Evolutionary conservation across 257 asterid species (phyloP).

Genomic region (Plantago major): DNA sequence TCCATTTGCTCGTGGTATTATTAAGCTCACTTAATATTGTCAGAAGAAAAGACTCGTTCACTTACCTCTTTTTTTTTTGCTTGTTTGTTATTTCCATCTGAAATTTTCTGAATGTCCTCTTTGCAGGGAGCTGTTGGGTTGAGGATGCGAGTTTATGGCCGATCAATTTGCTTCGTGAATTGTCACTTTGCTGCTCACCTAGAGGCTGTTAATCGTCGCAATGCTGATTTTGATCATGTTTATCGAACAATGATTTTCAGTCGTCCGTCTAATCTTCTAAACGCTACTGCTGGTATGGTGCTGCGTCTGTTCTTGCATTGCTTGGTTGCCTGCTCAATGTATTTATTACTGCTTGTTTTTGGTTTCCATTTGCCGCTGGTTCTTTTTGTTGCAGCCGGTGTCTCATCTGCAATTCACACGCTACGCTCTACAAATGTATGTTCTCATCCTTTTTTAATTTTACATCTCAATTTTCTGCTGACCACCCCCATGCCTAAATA

Average conservation of each 20-base stretch:
- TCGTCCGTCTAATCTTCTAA: conserved; percentile 65
- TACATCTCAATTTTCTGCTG: conserved; percentile 19
- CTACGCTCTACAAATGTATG: conserved; percentile 75
- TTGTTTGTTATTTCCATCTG: background rate
- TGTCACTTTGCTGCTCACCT: conserved; percentile 99
- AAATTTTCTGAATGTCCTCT: conserved; percentile 8
- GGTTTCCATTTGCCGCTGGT: conserved; percentile 50
- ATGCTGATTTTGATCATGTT: conserved; percentile 95
- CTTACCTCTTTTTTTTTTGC: no score
- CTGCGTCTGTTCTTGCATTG: conserved; percentile 36
- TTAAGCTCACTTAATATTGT: background rate
- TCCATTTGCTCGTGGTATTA: no score
- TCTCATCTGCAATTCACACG: conserved; percentile 67
- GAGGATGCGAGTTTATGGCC: conserved; percentile 83
- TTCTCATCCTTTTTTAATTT: conserved; percentile 21
- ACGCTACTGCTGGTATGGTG: conserved; percentile 70
- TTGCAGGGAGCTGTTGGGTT: conserved; percentile 97
- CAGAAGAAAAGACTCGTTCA: no score
- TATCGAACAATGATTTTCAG: conserved; percentile 78
- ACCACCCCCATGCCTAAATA: background rate
- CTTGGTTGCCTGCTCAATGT: conserved; percentile 49
- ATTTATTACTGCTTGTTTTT: conserved; percentile 38
- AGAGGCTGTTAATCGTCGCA: conserved; percentile 86
- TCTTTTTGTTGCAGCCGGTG: conserved; percentile 67
- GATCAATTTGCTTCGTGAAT: conserved; percentile 84